Percentiles rank a stretch among this genome's conserved stretches.
Evolutionary conservation across 2,329 filamentous ascomycete species (phyloP).

Genomic region (Tolypocladium amazonense): DNA sequence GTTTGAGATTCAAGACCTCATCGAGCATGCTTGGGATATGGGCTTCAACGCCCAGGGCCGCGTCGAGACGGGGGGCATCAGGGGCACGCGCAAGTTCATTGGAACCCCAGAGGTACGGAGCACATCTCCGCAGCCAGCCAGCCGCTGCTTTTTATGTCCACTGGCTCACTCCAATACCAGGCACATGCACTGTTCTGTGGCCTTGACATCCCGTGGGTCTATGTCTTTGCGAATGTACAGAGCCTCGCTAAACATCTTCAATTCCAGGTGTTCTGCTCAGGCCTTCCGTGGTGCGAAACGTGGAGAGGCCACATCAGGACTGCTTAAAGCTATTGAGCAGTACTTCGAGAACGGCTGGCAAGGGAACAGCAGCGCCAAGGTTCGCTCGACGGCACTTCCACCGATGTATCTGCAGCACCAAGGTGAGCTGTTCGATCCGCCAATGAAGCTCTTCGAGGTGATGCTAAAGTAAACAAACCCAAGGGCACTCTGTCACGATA

Average conservation of each 20-base stretch:
- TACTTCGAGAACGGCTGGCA: constrained; percentile 56
- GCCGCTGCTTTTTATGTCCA: not conserved
- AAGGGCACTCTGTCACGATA: constrained; percentile 82
- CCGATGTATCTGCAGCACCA: constrained; percentile 87
- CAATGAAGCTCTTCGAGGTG: not conserved
- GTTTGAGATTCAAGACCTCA: constrained; percentile 72
- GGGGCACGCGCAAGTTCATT: constrained; percentile 87
- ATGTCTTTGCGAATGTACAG: no score
- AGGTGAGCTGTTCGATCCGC: constrained; percentile 30
- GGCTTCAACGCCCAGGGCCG: constrained; percentile 69
- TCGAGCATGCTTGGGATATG: constrained; percentile 80
- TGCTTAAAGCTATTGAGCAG: constrained; percentile 57
- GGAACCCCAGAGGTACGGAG: constrained; percentile 70
- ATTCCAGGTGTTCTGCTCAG: constrained; percentile 47
- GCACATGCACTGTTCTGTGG: constrained; percentile 69
- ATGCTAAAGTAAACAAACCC: not conserved
- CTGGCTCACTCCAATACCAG: constrained; percentile 25
- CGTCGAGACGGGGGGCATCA: constrained; percentile 76
- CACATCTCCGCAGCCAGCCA: not conserved
- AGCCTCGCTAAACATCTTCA: not conserved
- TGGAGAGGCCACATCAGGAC: constrained; percentile 34
- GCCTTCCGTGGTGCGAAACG: constrained; percentile 41
- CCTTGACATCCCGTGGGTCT: constrained; percentile 52
- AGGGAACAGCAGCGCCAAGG: constrained; percentile 38
- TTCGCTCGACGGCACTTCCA: constrained; percentile 62